phyloP scores from a whole-genome alignment of 1,284 basidiomycete genomes.

The Leccinum angustisporum region DNA sequence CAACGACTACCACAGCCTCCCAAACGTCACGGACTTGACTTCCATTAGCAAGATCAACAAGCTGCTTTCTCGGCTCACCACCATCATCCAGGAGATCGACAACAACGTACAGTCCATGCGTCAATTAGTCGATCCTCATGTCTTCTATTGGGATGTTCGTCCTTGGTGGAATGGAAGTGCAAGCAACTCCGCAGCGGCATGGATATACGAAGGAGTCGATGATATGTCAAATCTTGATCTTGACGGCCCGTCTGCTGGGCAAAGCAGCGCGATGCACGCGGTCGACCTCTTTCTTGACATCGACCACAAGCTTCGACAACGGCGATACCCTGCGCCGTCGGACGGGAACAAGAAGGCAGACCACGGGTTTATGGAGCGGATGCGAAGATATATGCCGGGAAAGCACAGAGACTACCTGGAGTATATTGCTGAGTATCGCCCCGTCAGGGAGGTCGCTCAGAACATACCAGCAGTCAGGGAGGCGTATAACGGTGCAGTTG shows the following conservation, averaged over 20 bases:
- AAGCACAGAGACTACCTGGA: constrained; percentile 67
- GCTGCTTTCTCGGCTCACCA: constrained; percentile 72
- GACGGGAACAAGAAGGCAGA: constrained; percentile 62
- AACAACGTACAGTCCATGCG: constrained; percentile 71
- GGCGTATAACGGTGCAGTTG: constrained; percentile 79
- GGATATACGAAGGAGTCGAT: constrained; percentile 84
- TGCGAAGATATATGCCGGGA: constrained; percentile 83
- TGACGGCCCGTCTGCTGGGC: constrained; percentile 91
- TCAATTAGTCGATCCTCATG: constrained; percentile 77
- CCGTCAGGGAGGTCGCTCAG: constrained; percentile 60
- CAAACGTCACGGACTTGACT: constrained; percentile 67
- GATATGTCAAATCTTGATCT: constrained; percentile 59
- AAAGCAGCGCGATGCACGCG: constrained; percentile 87
- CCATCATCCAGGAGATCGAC: constrained; percentile 73
- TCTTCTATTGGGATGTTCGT: constrained; percentile 89
- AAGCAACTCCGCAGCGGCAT: constrained; percentile 55
- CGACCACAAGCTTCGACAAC: constrained; percentile 77
- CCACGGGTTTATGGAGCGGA: constrained; percentile 77
- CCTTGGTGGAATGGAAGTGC: constrained; percentile 92
- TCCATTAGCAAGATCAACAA: constrained; percentile 70
- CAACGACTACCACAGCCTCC: constrained; percentile 77
- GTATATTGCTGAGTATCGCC: constrained; percentile 48
- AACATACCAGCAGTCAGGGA: constrained; percentile 56
- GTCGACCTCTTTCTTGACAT: constrained; percentile 80
- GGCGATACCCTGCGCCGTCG: constrained; percentile 70